A percentile compares a stretch with the other conserved stretches of the same genome.
These are phyloP conservation scores for Bipolaris zeicola DNA, from an alignment of 2,329 filamentous ascomycete genomes.

Conservation along the genomic window DNA sequence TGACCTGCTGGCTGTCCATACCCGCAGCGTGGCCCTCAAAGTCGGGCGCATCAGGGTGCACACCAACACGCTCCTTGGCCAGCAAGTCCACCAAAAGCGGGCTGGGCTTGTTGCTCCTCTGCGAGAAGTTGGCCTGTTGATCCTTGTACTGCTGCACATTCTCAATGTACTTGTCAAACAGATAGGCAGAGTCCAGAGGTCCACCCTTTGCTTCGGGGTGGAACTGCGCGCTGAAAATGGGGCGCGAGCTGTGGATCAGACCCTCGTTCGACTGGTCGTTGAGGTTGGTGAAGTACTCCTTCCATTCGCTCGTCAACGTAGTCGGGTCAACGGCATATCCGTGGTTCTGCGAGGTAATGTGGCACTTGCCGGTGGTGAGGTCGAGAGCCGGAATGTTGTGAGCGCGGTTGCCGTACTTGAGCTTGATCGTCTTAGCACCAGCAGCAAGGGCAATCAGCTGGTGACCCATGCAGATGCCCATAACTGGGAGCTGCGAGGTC, in stretches of 20 bases:
- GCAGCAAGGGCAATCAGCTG: conserved; percentile 90
- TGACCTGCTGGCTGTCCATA: conserved; percentile 35
- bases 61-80: conserved; percentile 92
- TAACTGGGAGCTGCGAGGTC: conserved; percentile 85
- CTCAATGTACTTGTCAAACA: conserved; percentile 96
- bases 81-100: conserved; percentile 89
- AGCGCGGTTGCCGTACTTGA: conserved; percentile 98
- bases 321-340: conserved; percentile 91
- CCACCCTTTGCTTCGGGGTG: conserved; percentile 98
- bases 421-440: conserved; percentile 89
- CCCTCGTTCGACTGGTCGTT: conserved; percentile 98
- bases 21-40: conserved; percentile 40
- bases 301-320: conserved; percentile 84
- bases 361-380: conserved; percentile 93
- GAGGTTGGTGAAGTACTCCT: conserved; percentile 97
- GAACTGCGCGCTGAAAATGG: conserved; percentile 99
- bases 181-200: conserved; percentile 90
- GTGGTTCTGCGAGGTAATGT: conserved; percentile 98
- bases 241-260: conserved; percentile 93
- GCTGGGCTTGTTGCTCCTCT: conserved; percentile 85
- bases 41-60: conserved; percentile 56
- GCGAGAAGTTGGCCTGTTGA: conserved; percentile 71
- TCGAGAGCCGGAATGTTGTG: conserved; percentile 98
- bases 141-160: conserved; percentile 90
- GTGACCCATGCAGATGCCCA: conserved; percentile 98